Percentiles rank a stretch among this genome's conserved stretches.
Evolutionary conservation across 1,139 yeast genomes (phyloP).

Genomic region (Geotrichum siamense): DNA sequence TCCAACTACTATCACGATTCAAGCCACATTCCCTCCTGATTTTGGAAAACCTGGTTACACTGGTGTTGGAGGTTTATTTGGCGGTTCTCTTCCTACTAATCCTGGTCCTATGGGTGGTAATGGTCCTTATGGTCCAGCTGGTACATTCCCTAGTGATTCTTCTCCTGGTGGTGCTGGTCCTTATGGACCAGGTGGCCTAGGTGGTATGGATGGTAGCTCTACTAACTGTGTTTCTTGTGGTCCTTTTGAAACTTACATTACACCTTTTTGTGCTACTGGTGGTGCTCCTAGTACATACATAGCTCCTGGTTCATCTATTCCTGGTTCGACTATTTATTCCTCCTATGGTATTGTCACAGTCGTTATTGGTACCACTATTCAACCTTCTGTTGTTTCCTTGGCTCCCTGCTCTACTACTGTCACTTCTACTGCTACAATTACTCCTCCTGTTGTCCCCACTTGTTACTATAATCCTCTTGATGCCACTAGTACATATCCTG

Average conservation of each 20-base stretch:
- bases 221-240: not conserved
- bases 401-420: slow-evolving; percentile 14
- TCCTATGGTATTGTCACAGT: slow-evolving; percentile 10
- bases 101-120: slow-evolving; percentile 2
- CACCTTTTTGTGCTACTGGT: not conserved
- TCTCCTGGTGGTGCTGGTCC: slow-evolving; percentile 2
- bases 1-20: slow-evolving; percentile 5
- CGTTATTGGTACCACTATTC: slow-evolving; percentile 9
- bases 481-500: slow-evolving; percentile 3
- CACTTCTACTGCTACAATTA: slow-evolving; percentile 8
- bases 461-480: slow-evolving; percentile 7
- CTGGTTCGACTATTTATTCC: slow-evolving; percentile 8
- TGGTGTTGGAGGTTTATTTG: not conserved
- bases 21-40: slow-evolving; percentile 7
- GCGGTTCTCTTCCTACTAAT: not conserved
- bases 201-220: not conserved
- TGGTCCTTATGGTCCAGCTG: not conserved
- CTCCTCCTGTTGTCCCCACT: slow-evolving; percentile 4
- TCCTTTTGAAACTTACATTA: slow-evolving; percentile 1
- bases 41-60: slow-evolving; percentile 4
- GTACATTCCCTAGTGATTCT: slow-evolving; percentile 8
- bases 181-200: slow-evolving; percentile 1
- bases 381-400: slow-evolving; percentile 10
- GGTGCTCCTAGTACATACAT: slow-evolving; percentile 4
- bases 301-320: slow-evolving; percentile 11